These are phyloP conservation scores for Colletotrichum sansevieriae DNA, from an alignment of 2,329 filamentous ascomycete genomes.

Conservation along the genomic window DNA sequence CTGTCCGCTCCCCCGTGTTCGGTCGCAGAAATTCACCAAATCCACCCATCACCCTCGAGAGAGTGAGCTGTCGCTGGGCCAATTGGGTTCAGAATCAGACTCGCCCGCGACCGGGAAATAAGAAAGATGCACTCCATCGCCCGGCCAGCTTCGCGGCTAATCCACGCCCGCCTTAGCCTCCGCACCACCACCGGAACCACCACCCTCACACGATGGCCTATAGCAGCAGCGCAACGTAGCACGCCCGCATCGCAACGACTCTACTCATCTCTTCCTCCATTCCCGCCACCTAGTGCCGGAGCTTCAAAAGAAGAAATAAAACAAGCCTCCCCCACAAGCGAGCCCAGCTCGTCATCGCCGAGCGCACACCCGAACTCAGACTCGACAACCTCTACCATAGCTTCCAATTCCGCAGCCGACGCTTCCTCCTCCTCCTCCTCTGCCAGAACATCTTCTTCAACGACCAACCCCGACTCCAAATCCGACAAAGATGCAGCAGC, in stretches of 20 bases:
- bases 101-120: neutral
- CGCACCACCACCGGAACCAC: conserved; percentile 10
- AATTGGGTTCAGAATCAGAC: conserved; percentile 3
- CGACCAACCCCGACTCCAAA: conserved; percentile 1
- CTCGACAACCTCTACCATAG: neutral
- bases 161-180: conserved; percentile 35
- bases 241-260: neutral
- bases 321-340: conserved; percentile 25
- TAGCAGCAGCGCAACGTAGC: conserved; percentile 11
- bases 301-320: conserved; percentile 27
- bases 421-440: neutral
- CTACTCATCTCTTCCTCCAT: conserved; percentile 33
- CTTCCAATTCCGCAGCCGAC: conserved; percentile 19
- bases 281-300: conserved; percentile 17
- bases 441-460: conserved; percentile 2
- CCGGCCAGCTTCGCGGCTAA: conserved; percentile 36
- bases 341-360: conserved; percentile 8
- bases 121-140: conserved; percentile 35
- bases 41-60: neutral
- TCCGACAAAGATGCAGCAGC: neutral
- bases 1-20: conserved; percentile 16
- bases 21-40: neutral
- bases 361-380: conserved; percentile 26
- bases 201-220: conserved; percentile 28
- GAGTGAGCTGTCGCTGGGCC: neutral